Evolutionary conservation across 2,329 filamentous ascomycete genomes (phyloP).

Genomic region (Cercospora zeina): DNA sequence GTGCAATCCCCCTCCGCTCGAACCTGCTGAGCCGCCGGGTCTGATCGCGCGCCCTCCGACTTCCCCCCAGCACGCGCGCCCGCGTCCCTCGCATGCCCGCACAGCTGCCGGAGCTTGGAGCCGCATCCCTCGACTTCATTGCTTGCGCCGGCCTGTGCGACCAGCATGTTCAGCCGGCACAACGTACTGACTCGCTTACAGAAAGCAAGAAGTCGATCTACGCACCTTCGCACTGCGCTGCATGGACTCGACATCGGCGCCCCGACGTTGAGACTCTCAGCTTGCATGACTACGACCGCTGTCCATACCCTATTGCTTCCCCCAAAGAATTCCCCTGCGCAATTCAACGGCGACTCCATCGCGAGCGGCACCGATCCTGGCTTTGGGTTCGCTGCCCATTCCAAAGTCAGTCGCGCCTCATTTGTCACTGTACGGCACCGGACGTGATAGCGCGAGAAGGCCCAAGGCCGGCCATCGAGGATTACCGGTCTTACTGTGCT

Average conservation of each 20-base stretch:
- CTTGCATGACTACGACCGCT: background rate
- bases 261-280: background rate
- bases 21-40: background rate
- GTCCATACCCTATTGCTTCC: background rate
- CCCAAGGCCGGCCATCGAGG: background rate
- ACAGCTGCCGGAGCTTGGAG: background rate
- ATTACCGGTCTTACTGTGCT: background rate
- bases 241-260: background rate
- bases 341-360: background rate
- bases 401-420: background rate
- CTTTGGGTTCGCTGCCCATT: constrained; percentile 7
- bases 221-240: background rate
- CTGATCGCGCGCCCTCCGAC: constrained; percentile 4
- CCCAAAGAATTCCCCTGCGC: background rate
- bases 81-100: background rate
- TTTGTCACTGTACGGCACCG: background rate
- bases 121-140: background rate
- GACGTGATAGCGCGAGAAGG: background rate
- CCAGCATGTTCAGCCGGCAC: constrained; percentile 12
- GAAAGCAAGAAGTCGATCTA: constrained; percentile 3
- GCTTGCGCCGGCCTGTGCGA: constrained; percentile 8
- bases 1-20: background rate
- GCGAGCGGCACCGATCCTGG: background rate
- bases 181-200: constrained; percentile 10
- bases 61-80: background rate